Evolutionary conservation across 352 stramenopile species (phyloP), one percentile per base, ranked within the genome.

Genomic region (Discostella stelligera): DNA sequence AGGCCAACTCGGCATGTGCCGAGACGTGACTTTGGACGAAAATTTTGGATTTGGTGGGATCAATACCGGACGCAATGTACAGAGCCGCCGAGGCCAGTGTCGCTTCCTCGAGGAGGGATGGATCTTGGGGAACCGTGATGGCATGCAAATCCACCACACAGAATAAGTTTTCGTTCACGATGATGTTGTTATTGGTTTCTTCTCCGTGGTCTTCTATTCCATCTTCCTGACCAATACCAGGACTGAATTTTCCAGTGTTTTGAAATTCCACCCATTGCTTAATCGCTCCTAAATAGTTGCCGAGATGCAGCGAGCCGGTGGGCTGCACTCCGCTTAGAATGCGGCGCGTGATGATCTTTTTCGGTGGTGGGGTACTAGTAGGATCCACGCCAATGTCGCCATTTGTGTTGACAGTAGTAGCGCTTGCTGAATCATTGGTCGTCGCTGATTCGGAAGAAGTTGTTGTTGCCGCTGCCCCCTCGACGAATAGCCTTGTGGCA

Each of bases 231-330:
- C 88, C 75, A 59, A 87, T 65, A 16, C 77, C 41, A 49, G 81
- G 44, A n/a, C 77, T 63, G 32, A 73, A 70, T 23, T 66, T 63
- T 6, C 65, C 55, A n/a, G 93, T 89, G 46, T 93, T 83, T 77
- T 99, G 97, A 59, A 98, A 93, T 25, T 95, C 88, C 11, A 98
- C 96, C 97, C 97, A 99, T 74, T 98, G 97, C 68, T 92, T 91
- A 70, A 99, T 97, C 2, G 97, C 97, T 58, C 97, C 97, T 53
- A 98, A 94, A 85, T 99, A 99, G 88, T 99, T 99, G 69, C 97
- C 97, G 56, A 99, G 82, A 77, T 99, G 97, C 10, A 98, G 95
- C n/a, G 95, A 93, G 27, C 97, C 97, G 16, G 96, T 99, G 5
- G 97, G 97, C 79, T 99, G 97, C 41, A 99, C 98, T 52, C 97